phyloP scores from a whole-genome alignment of 169 alveolate genomes.

The Cryptosporidium andersoni region DNA sequence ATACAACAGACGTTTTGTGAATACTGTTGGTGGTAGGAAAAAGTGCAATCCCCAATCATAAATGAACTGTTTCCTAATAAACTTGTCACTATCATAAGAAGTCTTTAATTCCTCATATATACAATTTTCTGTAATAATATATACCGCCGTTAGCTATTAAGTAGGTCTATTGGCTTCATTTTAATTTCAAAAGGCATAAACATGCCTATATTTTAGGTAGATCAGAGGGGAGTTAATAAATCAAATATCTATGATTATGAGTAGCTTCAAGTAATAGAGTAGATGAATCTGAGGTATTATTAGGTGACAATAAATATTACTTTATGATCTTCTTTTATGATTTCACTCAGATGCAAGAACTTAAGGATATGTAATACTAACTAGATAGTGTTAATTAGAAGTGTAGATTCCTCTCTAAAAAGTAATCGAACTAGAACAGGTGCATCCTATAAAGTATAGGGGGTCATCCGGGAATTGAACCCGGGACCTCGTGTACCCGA shows the following conservation, averaged over 20 bases:
- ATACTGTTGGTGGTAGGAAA: conserved; percentile 79
- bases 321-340: neutral
- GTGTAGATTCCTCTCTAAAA: neutral
- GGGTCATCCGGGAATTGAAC: conserved; percentile 97
- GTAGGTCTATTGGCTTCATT: neutral
- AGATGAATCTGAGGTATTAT: too few relatives aligned
- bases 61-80: neutral
- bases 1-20: conserved; percentile 94
- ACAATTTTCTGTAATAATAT: too few relatives aligned
- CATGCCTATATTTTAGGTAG: too few relatives aligned
- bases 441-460: conserved; percentile 9
- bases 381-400: too few relatives aligned
- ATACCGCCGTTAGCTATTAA: neutral
- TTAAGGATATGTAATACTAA: neutral
- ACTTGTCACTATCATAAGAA: too few relatives aligned
- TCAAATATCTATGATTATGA: too few relatives aligned
- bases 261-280: too few relatives aligned
- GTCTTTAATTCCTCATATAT: too few relatives aligned
- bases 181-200: neutral
- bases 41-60: conserved; percentile 69
- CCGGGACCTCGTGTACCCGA: conserved; percentile 99
- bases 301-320: neutral
- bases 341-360: neutral
- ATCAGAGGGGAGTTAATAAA: too few relatives aligned
- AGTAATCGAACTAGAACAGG: neutral